Evolutionary conservation across 352 stramenopile species (phyloP), one percentile per base, ranked within the genome.

Genomic region (Phytopythium vexans): DNA sequence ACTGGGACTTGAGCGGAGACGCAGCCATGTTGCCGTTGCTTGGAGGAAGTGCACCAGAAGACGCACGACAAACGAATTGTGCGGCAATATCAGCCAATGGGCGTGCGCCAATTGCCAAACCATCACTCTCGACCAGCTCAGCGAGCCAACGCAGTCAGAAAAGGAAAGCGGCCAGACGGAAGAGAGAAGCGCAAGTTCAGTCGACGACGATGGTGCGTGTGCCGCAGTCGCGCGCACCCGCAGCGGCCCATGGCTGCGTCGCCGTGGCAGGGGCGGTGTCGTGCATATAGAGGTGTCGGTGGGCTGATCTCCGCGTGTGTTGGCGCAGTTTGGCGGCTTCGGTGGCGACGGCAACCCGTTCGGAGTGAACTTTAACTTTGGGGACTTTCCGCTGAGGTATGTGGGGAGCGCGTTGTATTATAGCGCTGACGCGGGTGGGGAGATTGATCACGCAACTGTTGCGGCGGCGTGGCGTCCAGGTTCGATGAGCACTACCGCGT

Each of bases 401-500:
- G 58, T 55, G 3, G 21, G 1, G 27, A 27, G 21, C 21, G 21
- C 21, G 21, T 27, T 27, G 21, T 27, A 27, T 27, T 27, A 2
- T 27, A 27, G n/a, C 6, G 42, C 9, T n/a, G 5, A n/a, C 4
- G 11, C 21, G 11, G 43, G 11, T 9, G 21, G 21, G 21, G 21
- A 27, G 21, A 2, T 27, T 27, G 21, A 27, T 27, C 2, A 2
- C 21, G 21, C 33, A 34, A 32, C 51, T 5, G 10, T 1, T 40
- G 35, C 27, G 37, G 34, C 1, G 40, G 10, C 35, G 27, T 54
- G 7, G 3, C 34, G 4, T 41, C 15, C 45, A 94, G 85, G 8
- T 94, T 94, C 35, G 81, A 94, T 56, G 85, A 94, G 60, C 82
- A 91, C 59, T 94, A 93, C 56, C 82, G 85, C 39, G 82, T 92